Percentiles rank a stretch among this genome's conserved stretches.
Conservation (phyloP, 805 yeast genomes). For the Myxozyma vanderwaltii region DNA sequence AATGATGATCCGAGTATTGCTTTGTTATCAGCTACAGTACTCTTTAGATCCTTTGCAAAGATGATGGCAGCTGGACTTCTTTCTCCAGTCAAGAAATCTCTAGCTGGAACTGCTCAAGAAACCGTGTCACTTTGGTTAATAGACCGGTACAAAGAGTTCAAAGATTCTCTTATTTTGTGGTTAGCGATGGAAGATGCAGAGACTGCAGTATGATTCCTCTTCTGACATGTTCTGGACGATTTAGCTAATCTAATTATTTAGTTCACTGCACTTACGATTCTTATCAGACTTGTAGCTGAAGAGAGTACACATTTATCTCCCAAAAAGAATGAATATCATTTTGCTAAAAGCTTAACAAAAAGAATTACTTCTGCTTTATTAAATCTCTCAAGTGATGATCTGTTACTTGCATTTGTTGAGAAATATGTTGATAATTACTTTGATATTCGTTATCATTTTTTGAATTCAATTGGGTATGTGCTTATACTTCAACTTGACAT, state of each 20-base stretch:
- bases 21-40: constrained; percentile 39
- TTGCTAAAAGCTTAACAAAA: constrained; percentile 59
- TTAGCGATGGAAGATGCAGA: constrained; percentile 47
- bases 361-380: constrained; percentile 45
- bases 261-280: constrained; percentile 34
- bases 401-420: constrained; percentile 58
- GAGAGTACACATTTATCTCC: constrained; percentile 61
- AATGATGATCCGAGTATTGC: constrained; percentile 32
- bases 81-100: constrained; percentile 38
- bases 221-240: constrained; percentile 44
- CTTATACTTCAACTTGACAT: constrained; percentile 25
- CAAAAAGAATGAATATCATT: constrained; percentile 55
- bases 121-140: constrained; percentile 65
- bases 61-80: constrained; percentile 51
- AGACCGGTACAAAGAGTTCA: constrained; percentile 58
- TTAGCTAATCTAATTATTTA: constrained; percentile 5
- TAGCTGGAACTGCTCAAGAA: constrained; percentile 48
- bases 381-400: constrained; percentile 41
- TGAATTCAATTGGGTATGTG: constrained; percentile 48
- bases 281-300: constrained; percentile 49
- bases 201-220: constrained; percentile 46
- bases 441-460: constrained; percentile 78
- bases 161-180: constrained; percentile 48
- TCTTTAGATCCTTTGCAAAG: constrained; percentile 54
- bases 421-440: constrained; percentile 59